Conservation (phyloP, 768 basidiomycete genomes). For the Mycena albidolilacea region DNA sequence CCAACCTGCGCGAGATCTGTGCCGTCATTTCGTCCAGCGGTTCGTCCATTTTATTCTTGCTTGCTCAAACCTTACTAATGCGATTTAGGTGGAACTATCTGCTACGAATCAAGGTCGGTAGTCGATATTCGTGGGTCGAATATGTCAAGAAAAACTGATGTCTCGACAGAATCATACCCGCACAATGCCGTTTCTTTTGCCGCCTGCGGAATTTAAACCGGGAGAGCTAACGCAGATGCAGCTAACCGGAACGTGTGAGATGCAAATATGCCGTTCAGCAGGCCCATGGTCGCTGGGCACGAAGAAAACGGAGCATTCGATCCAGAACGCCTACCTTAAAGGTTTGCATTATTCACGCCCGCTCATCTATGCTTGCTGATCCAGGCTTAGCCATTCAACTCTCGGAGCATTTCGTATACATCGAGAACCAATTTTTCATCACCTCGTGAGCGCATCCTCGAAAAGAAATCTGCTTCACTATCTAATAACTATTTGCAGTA, state of each 20-base stretch:
- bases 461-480: background rate
- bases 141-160: conserved; percentile 9
- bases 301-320: conserved; percentile 88
- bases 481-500: conserved; percentile 59
- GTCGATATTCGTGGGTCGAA: conserved; percentile 27
- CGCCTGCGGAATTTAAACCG: conserved; percentile 92
- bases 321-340: conserved; percentile 95
- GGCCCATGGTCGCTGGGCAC: conserved; percentile 99
- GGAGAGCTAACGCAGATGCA: conserved; percentile 84
- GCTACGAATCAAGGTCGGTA: conserved; percentile 87
- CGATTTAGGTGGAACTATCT: conserved; percentile 90
- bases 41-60: conserved; percentile 48
- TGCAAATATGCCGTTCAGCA: conserved; percentile 96
- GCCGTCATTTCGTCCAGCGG: conserved; percentile 96
- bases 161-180: conserved; percentile 88
- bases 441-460: conserved; percentile 72
- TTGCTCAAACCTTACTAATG: background rate
- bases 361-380: background rate
- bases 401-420: conserved; percentile 98
- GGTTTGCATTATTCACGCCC: conserved; percentile 56
- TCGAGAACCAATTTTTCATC: conserved; percentile 96
- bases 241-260: conserved; percentile 95
- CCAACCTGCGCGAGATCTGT: conserved; percentile 94
- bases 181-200: conserved; percentile 92
- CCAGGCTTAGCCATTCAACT: conserved; percentile 82